Evolutionary conservation across 352 stramenopile genomes (phyloP), one percentile per base, ranked within the genome.

Genomic region (Aphanomyces astaci): DNA sequence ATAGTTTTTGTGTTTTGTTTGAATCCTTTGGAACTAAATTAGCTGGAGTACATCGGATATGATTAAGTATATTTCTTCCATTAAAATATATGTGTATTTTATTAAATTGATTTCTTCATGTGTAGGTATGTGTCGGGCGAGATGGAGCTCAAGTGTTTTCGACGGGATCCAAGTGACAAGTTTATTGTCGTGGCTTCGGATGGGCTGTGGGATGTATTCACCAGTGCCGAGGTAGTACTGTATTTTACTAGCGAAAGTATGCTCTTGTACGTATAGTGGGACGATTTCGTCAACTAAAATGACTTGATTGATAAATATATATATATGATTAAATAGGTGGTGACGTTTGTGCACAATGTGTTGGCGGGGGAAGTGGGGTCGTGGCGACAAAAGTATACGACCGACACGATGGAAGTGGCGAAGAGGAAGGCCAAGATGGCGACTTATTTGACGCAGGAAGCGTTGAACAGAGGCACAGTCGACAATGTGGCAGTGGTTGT

Each of bases 161-260:
- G 87, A 49, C 78, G 88, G 7, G 81, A 93, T 65, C 77, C 79
- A 66, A 84, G 87, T 64, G 86, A 96, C 72, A 78, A 97, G 55
- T 98, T 98, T 64, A 90, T 96, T 72, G 92, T 98, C 65, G 74
- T 98, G 30, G 93, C 92, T 22, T 96, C 83, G 19, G 93, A 98
- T 63, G 93, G 93, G 0, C 77, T 98, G 2, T 98, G 92, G 92
- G 93, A 98, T 64, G 90, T 98, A 28, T 97, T 98, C 66, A 90
- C 77, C 11, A 96, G 82, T 60, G 87, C 96, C 36, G 87, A 97
- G 66, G 64, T 70, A 46, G 19, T n/a, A 22, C 15, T 3, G 15
- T 19, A 7, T 11, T 11, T 28, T 15, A 31, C 15, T 64, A 9
- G 13, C 24, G n/a, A n/a, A n/a, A n/a, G n/a, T n/a, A n/a, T n/a